These are phyloP conservation scores for Ophiocordyceps australis DNA, from an alignment of 2,329 filamentous ascomycete species.

Conservation along the genomic window DNA sequence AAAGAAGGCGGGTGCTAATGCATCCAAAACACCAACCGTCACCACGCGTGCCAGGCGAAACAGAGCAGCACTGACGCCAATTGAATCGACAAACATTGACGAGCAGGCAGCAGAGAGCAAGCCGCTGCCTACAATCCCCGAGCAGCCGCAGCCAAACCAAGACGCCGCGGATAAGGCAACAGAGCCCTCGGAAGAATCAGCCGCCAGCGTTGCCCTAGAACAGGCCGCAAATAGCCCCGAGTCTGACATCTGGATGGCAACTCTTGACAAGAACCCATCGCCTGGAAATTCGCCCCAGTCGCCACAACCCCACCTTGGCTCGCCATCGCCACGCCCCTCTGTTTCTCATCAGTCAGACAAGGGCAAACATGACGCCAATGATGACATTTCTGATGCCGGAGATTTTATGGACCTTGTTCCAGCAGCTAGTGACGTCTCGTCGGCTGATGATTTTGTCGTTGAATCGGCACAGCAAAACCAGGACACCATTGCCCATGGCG, in stretches of 20 bases:
- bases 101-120: constrained; percentile 6
- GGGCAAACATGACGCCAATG: constrained; percentile 1
- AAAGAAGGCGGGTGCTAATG: too few relatives aligned
- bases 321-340: background rate
- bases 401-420: constrained; percentile 11
- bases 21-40: too few relatives aligned
- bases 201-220: constrained; percentile 5
- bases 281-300: constrained; percentile 10
- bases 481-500: constrained; percentile 27
- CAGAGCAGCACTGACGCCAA: too few relatives aligned
- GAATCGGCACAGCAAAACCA: constrained; percentile 8
- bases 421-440: constrained; percentile 15
- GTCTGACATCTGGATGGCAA: constrained; percentile 27
- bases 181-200: constrained; percentile 4
- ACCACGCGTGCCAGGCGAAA: too few relatives aligned
- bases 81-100: constrained; percentile 9
- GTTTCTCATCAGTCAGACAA: constrained; percentile 1
- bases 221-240: constrained; percentile 8
- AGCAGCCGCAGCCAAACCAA: too few relatives aligned
- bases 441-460: constrained; percentile 11
- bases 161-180: constrained; percentile 12
- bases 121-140: constrained; percentile 3
- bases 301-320: constrained; percentile 2
- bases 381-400: constrained; percentile 5
- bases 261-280: constrained; percentile 18